These are phyloP conservation scores for Hordeum pubiflorum DNA, from an alignment of 202 grass and related monocot species.

Conservation along the genomic window DNA sequence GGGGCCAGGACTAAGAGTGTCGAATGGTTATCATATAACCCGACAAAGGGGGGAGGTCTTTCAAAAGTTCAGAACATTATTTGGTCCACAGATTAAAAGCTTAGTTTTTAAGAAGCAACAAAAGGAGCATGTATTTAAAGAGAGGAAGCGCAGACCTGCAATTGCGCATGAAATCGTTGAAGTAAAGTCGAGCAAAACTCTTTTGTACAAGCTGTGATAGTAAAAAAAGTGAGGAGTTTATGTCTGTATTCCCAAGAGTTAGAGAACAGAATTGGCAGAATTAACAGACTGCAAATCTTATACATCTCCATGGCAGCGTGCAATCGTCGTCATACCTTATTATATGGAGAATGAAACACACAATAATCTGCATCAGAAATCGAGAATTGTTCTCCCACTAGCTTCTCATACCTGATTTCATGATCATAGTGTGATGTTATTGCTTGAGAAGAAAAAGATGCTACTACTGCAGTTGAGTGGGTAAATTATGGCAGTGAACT, in stretches of 20 bases:
- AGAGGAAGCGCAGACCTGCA: constrained; percentile 44
- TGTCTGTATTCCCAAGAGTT: constrained; percentile 6
- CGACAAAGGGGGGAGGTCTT: neutral
- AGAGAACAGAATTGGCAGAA: neutral
- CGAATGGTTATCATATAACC: neutral
- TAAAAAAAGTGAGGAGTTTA: neutral
- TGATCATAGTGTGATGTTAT: constrained; percentile 9
- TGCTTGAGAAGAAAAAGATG: neutral
- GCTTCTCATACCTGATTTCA: constrained; percentile 52
- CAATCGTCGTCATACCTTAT: constrained; percentile 41
- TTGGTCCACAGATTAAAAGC: neutral
- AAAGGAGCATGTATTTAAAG: neutral
- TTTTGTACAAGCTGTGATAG: constrained; percentile 68
- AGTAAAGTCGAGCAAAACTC: constrained; percentile 73
- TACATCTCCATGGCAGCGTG: neutral
- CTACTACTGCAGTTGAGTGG: neutral
- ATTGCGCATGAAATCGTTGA: constrained; percentile 59
- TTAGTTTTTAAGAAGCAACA: constrained; percentile 4
- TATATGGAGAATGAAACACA: constrained; percentile 86
- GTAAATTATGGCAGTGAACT: constrained; percentile 15
- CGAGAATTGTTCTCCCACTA: constrained; percentile 57
- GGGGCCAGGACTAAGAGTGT: neutral
- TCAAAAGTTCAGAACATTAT: neutral
- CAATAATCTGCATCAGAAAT: constrained; percentile 64
- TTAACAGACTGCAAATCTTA: neutral